Base-by-base conservation (phyloP, 768 basidiomycete genomes). In the Auricularia sp. region DNA sequence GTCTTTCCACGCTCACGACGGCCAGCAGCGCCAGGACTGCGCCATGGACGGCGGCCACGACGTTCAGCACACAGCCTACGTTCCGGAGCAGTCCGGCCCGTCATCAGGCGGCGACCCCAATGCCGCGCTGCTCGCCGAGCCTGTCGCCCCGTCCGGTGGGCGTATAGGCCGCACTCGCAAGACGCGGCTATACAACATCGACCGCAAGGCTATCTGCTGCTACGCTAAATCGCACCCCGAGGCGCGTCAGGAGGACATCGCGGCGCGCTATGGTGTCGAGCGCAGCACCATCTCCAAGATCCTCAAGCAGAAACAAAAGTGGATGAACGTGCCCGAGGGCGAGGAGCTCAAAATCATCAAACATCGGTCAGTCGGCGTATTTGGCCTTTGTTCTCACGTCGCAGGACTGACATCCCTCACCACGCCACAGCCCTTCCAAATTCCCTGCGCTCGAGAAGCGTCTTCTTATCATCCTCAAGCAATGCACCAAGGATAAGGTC, bases 221-320 rank as follows among this genome's bases (percentile, higher is more conserved):
- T 87, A 84, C 72, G 83, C 86, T 66, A 75, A 79, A 62, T 75
- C 84, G 3, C 77, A 90, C 70, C 88, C 87, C 0, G 82, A 83
- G 62, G 79, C 83, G 21, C 83, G 88, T 65, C 93, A 95, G 73
- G 91, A 93, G 71, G 90, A 92, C 71, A 91, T 95, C 69, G 93
- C 88, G 3, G 77, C 78, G 11, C 76, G 77, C 36, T 94, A 87
- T 72, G 83, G 84, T 61, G 88, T 93, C 66, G 93, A 95, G 71
- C 85, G 93, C 62, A 93, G 91, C 76, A 95, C 93, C n/a, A 87
- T 95, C 74, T 90, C 88, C 76, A 94, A 95, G 77, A 93, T 93
- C 67, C 80, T 94, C 68, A 93, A 93, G 74, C 77, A 88, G 71
- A 91, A 89, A 74, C 79, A 81, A n/a, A 84, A 85, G 67, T 95